phyloP scores from a whole-genome alignment of 495 filamentous ascomycete genomes.

The Hypoxylon crocopeplum region DNA sequence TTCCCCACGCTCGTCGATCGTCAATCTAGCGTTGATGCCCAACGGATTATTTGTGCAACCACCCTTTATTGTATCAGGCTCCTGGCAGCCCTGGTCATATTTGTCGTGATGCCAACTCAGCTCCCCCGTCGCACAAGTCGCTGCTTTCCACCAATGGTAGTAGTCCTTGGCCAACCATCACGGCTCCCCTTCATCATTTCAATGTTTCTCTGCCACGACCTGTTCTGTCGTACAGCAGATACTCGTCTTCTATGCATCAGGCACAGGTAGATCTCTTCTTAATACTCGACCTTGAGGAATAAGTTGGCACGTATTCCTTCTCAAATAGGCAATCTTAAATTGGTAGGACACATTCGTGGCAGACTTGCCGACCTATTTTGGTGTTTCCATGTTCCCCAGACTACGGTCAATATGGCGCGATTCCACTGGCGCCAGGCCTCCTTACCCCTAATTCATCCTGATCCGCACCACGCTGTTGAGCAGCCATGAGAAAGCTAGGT shows the following conservation, averaged over 20 bases:
- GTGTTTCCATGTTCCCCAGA: neutral
- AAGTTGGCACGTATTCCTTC: constrained; percentile 7
- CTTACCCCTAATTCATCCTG: neutral
- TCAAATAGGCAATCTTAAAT: neutral
- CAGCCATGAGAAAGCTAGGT: constrained; percentile 1
- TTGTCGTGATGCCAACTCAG: constrained; percentile 33
- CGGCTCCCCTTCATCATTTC: constrained; percentile 3
- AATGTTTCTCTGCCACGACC: constrained; percentile 26
- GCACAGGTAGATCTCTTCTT: constrained; percentile 23
- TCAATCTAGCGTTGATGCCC: constrained; percentile 35
- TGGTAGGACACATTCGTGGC: constrained; percentile 1
- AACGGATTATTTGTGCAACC: constrained; percentile 25
- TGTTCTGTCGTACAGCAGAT: constrained; percentile 37
- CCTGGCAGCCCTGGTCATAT: constrained; percentile 3
- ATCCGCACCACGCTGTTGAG: neutral
- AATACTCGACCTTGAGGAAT: constrained; percentile 1
- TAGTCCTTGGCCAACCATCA: constrained; percentile 13
- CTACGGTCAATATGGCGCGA: neutral
- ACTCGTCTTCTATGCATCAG: constrained; percentile 29
- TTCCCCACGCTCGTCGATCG: constrained; percentile 30
- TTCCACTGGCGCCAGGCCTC: constrained; percentile 1
- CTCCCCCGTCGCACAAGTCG: constrained; percentile 19
- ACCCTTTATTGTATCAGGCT: constrained; percentile 28
- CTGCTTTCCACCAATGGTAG: constrained; percentile 22
- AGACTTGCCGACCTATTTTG: constrained; percentile 1